Base-by-base conservation (phyloP, 495 filamentous ascomycete genomes). In the Cetradonia linearis region DNA sequence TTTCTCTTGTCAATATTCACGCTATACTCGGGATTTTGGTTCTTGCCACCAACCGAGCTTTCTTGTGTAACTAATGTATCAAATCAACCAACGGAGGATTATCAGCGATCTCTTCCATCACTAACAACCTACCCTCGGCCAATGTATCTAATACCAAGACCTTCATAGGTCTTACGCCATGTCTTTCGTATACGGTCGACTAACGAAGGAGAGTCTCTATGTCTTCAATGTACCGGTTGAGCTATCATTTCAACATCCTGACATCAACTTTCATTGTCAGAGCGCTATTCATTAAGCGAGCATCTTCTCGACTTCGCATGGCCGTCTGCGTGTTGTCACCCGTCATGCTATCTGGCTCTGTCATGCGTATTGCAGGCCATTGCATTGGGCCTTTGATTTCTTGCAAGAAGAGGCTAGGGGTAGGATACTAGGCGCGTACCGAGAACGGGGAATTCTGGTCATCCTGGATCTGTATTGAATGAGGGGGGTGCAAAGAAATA, bases 1-100 rank as follows among this genome's bases (percentile, higher is more conserved):
- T 36, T 63, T 59, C 56, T 60, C 33, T 44, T 56, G 56, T 60
- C 57, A 20, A 63, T 63, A 59, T 63, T 60, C 5, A 40, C 50
- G 37, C 40, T 30, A 56, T 48, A 63, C 11, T 37, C 52, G 48
- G 23, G 52, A 52, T 33, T 55, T 60, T 36, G 59, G 59, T 46
- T 40, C 28, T 37, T 47, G 36, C 23, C 34, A 50, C 34, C 31
- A 49, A 52, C 58, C 40, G 31, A 38, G 20, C 23, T 55, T 56
- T 61, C 53, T 49, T 61, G 31, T 53, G 48, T 64, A 61, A 61
- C 58, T 55, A 47, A 31, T n/a, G 23, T 50, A 28, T 28, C 28
- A 37, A 40, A 44, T 14, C 62, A 55, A 28, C 46, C 33, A 61
- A 46, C 37, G 58, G 50, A 50, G 44, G 37, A 47, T 34, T 25